Evolutionary conservation across 495 filamentous ascomycete genomes (phyloP), one percentile per base, ranked within the genome.

Genomic region (Oidiodendron maius): DNA sequence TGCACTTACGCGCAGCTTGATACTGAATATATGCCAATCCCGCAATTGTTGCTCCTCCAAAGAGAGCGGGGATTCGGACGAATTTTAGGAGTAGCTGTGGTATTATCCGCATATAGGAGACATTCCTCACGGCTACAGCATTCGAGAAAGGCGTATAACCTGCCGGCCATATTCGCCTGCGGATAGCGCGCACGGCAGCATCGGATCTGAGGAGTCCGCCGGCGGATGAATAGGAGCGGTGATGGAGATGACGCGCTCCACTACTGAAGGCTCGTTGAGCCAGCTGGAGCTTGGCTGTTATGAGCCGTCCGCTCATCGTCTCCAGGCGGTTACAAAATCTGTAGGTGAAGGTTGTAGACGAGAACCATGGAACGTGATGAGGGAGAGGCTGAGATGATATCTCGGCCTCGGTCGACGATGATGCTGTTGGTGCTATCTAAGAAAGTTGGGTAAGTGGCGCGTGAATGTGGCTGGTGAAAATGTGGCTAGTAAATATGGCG

Each of bases 21-120:
- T 97, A 96, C 64, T 99, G 93, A 25, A 99, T 59, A 75, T 96
- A 99, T 35, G 87, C 87, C 24, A 93, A 61, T 3, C 87, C 86
- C 5, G 86, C 89, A 61, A 99, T 76, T 67, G 85, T 86, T 36
- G 87, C 82, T 35, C 87, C 89, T 26, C 91, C 93, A 62, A 95
- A 89, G 67, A 95, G 81, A 48, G 94, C 91, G 21, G 93, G 93
- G 41, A 96, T 68, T 42, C 87, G 76, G 32, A 83, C 72, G 46
- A 97, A 84, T 70, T 95, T 99, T 55, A 95, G 56, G 8, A 91
- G 81, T 34, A 99, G 74, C 60, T 87, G 87, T 2, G 93, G 93
- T n/a, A 99, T 72, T 41, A 87, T 76, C 41, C 93, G 78, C 5
- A 74, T 76, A 61, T 97, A 97, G 4, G 91, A 96, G 36, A 88